Evolutionary conservation across 2,329 filamentous ascomycete species (phyloP).

Genomic region (Aspergillus amoenus): DNA sequence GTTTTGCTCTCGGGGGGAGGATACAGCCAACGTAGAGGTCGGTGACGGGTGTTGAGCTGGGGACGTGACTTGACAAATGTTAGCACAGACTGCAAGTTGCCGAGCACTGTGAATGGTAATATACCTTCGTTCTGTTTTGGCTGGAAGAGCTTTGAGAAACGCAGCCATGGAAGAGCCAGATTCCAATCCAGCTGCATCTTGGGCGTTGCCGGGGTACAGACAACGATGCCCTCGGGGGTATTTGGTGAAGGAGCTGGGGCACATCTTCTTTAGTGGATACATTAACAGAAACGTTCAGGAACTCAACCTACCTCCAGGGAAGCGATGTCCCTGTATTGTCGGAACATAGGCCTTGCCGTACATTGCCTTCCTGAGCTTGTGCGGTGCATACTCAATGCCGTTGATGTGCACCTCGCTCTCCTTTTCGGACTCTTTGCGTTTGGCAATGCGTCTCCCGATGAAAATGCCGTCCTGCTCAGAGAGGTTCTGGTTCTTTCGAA

Average conservation of each 20-base stretch:
- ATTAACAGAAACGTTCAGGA: neutral
- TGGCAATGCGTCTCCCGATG: constrained; percentile 10
- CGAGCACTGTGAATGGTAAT: neutral
- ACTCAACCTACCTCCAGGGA: neutral
- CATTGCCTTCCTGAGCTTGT: constrained; percentile 5
- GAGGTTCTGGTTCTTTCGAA: constrained; percentile 6
- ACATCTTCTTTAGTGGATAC: neutral
- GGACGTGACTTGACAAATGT: neutral
- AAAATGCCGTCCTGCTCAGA: constrained; percentile 1
- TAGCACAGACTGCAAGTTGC: neutral
- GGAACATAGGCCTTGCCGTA: constrained; percentile 6
- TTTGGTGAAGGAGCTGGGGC: constrained; percentile 2
- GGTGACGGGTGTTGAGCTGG: constrained; percentile 3
- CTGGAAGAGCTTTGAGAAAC: constrained; percentile 15
- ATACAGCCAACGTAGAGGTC: neutral
- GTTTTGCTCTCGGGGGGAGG: neutral
- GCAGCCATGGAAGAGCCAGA: constrained; percentile 18
- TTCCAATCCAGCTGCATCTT: constrained; percentile 14
- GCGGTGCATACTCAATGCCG: constrained; percentile 8
- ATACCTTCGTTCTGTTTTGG: constrained; percentile 3
- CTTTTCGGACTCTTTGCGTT: constrained; percentile 18
- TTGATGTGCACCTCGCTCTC: constrained; percentile 19
- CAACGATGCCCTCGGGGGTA: constrained; percentile 19
- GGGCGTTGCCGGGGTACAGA: constrained; percentile 17
- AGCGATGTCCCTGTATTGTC: neutral